Evolutionary conservation across 805 yeast genomes (phyloP).

Genomic region (Peterozyma toletana): DNA sequence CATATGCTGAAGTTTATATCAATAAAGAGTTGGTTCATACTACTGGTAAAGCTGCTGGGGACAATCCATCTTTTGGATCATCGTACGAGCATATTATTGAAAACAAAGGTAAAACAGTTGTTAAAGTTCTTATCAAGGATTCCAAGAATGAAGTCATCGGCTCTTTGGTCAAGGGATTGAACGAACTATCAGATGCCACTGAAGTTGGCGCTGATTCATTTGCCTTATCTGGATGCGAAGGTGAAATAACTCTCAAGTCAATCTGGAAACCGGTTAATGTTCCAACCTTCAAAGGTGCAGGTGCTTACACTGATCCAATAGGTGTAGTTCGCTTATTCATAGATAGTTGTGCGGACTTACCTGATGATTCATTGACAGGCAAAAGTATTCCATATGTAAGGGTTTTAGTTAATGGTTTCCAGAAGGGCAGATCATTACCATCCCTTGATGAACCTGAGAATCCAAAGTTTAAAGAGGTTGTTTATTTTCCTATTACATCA

Average conservation of each 20-base stretch:
- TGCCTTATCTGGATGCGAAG: slow-evolving; percentile 59
- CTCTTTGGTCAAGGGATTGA: slow-evolving; percentile 47
- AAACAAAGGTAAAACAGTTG: slow-evolving; percentile 64
- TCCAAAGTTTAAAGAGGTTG: slow-evolving; percentile 81
- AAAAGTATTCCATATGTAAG: slow-evolving; percentile 89
- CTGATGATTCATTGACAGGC: slow-evolving; percentile 84
- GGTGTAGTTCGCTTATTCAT: slow-evolving; percentile 80
- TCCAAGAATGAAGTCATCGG: slow-evolving; percentile 50
- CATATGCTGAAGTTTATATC: slow-evolving; percentile 67
- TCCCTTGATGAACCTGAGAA: slow-evolving; percentile 49
- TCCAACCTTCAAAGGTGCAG: slow-evolving; percentile 56
- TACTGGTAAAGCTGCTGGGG: slow-evolving; percentile 54
- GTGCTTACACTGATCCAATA: slow-evolving; percentile 89
- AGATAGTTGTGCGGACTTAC: slow-evolving; percentile 63
- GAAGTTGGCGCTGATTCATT: slow-evolving; percentile 77
- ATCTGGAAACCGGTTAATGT: slow-evolving; percentile 84
- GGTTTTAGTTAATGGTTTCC: slow-evolving; percentile 68
- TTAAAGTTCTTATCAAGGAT: slow-evolving; percentile 61
- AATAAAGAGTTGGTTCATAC: slow-evolving; percentile 53
- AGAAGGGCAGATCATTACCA: slow-evolving; percentile 71
- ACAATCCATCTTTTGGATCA: slow-evolving; percentile 54
- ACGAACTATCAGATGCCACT: slow-evolving; percentile 68
- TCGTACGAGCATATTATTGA: slow-evolving; percentile 58
- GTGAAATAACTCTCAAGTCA: slow-evolving; percentile 64
- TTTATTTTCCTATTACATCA: slow-evolving; percentile 77